These are phyloP conservation scores for Boletus eberwhitei DNA, from an alignment of 768 basidiomycete genomes.

Conservation along the genomic window DNA sequence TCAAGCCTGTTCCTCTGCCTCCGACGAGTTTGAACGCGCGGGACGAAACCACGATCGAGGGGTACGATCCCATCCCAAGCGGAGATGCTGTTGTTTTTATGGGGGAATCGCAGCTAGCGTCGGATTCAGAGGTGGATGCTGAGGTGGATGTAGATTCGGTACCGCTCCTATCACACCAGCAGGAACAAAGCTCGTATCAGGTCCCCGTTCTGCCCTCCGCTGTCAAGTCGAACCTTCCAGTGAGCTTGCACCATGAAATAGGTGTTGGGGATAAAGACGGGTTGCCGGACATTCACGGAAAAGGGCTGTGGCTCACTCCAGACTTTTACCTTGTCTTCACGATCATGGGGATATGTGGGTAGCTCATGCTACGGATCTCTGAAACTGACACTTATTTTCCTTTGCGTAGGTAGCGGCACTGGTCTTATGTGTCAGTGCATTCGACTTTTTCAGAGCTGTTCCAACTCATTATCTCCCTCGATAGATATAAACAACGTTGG, in stretches of 20 bases:
- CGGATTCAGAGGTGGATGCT: conserved; percentile 13
- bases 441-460: not conserved
- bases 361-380: not conserved
- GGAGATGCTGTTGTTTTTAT: conserved; percentile 23
- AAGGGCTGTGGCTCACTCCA: conserved; percentile 42
- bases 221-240: conserved; percentile 25
- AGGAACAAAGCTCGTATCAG: conserved; percentile 19
- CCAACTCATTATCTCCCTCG: not conserved
- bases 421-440: conserved; percentile 66
- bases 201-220: conserved; percentile 15
- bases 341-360: conserved; percentile 57
- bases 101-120: conserved; percentile 13
- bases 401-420: conserved; percentile 57
- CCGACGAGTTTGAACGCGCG: conserved; percentile 22
- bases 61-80: conserved; percentile 17
- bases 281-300: conserved; percentile 52
- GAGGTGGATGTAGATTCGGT: conserved; percentile 17
- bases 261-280: conserved; percentile 19
- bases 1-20: conserved; percentile 66
- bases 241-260: not conserved
- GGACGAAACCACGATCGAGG: conserved; percentile 5
- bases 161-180: conserved; percentile 22
- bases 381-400: not conserved
- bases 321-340: conserved; percentile 67
- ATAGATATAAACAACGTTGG: conserved; percentile 87